A percentile compares a stretch with the other conserved stretches of the same genome.
Evolutionary conservation across 2,329 filamentous ascomycete genomes (phyloP).

Genomic region (Colletotrichum sp.): DNA sequence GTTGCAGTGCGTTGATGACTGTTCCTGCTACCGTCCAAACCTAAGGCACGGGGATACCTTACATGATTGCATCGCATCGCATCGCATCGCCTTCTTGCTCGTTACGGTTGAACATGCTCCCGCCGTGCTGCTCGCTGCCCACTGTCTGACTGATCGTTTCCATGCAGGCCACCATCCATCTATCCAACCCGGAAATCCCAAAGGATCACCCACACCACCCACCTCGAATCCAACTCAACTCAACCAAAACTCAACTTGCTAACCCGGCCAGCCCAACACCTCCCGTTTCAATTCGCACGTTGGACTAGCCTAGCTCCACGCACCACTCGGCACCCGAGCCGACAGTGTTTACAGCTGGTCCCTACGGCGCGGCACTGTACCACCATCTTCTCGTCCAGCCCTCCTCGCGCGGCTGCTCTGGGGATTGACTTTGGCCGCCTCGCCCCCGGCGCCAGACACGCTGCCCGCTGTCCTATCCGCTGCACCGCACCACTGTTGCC

Average conservation of each 20-base stretch:
- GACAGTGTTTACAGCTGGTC: neutral
- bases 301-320: neutral
- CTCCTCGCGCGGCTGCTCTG: neutral
- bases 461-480: neutral
- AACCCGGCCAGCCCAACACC: neutral
- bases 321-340: neutral
- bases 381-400: neutral
- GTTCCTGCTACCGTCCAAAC: neutral
- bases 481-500: neutral
- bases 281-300: neutral
- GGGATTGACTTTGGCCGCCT: neutral
- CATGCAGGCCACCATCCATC: constrained; percentile 1
- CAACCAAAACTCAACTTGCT: neutral
- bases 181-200: neutral
- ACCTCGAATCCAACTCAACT: neutral
- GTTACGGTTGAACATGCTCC: neutral
- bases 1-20: neutral
- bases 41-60: neutral
- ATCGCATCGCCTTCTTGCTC: neutral
- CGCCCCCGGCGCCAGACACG: neutral
- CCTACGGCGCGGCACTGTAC: neutral
- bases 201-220: neutral
- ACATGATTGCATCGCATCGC: neutral
- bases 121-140: neutral
- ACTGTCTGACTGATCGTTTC: neutral